Base-by-base conservation (phyloP, 768 basidiomycete genomes). In the Holtermanniella nyarrowii region DNA sequence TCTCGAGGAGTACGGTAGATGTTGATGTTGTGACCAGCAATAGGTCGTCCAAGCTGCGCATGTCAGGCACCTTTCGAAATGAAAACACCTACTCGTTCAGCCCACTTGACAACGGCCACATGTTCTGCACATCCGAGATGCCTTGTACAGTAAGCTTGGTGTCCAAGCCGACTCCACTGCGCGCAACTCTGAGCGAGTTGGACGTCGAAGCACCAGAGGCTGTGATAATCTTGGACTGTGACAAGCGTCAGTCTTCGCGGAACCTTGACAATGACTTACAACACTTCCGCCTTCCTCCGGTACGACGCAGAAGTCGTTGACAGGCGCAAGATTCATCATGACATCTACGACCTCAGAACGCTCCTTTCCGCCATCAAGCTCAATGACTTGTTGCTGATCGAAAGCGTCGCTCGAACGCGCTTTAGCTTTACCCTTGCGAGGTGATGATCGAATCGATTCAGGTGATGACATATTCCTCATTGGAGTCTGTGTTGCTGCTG, bases 301-400 rank as follows among this genome's bases (percentile, higher is more conserved):
- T 3, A 69, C 62, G 1, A 59, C 52, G 39, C 59, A 61, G 48
- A 71, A 66, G 43, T 71, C 69, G 37, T 65, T 64, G 20, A 71
- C 59, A n/a, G 69, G 69, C 10, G 63, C 67, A 1, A 71, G 39
- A 48, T 71, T 71, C 54, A 61, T 59, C 67, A 65, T 67, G 18
- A 57, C 52, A 42, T 67, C 67, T 44, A 58, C 51, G 22, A 63
- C 41, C 13, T 58, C 51, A 0, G 42, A 41, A 22, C 44, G 44
- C 10, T 48, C 43, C 16, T 50, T 50, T 14, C 53, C 43, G 10
- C 61, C 37, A 16, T 46, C 55, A 26, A 50, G 26, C n/a, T 45
- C 42, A 11, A 57, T 46, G 5, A 44, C 23, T 53, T 54, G 58
- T 40, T 21, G 26, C 0, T 41, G 50, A 39, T 57, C 58, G 13